Conservation (phyloP, 257 asterid species). For the Salvia hispanica region DNA sequence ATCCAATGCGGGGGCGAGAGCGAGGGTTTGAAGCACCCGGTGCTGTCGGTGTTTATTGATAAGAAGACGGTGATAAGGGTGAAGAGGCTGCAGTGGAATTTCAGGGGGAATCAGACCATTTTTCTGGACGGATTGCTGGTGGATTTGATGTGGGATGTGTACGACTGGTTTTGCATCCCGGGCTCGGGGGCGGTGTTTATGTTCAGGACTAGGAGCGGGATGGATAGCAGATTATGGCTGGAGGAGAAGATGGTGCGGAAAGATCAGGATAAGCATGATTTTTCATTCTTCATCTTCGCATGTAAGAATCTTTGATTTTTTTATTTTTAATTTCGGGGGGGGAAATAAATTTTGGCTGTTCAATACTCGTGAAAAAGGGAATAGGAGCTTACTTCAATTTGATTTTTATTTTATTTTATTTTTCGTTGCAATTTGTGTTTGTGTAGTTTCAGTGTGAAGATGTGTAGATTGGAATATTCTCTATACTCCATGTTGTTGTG, state of each 20-base stretch:
- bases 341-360: constrained; percentile 22
- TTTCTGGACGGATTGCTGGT: too few relatives aligned
- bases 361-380: constrained; percentile 26
- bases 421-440: constrained; percentile 8
- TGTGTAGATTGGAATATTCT: constrained; percentile 27
- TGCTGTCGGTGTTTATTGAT: constrained; percentile 65
- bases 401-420: not conserved
- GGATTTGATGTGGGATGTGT: too few relatives aligned
- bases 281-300: constrained; percentile 79
- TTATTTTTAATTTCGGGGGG: not conserved
- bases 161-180: constrained; percentile 70
- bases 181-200: constrained; percentile 67
- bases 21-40: too few relatives aligned
- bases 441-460: constrained; percentile 17
- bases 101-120: too few relatives aligned
- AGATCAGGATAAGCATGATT: constrained; percentile 67
- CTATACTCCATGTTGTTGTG: too few relatives aligned
- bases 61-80: constrained; percentile 70
- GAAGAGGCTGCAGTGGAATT: constrained; percentile 52
- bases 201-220: constrained; percentile 90
- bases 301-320: constrained; percentile 45
- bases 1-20: constrained; percentile 70
- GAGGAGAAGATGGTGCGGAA: constrained; percentile 65
- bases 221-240: constrained; percentile 88
- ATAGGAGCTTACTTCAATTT: constrained; percentile 23